phyloP scores from a whole-genome alignment of 2,329 filamentous ascomycete genomes.

The Pseudogymnoascus sp. region DNA sequence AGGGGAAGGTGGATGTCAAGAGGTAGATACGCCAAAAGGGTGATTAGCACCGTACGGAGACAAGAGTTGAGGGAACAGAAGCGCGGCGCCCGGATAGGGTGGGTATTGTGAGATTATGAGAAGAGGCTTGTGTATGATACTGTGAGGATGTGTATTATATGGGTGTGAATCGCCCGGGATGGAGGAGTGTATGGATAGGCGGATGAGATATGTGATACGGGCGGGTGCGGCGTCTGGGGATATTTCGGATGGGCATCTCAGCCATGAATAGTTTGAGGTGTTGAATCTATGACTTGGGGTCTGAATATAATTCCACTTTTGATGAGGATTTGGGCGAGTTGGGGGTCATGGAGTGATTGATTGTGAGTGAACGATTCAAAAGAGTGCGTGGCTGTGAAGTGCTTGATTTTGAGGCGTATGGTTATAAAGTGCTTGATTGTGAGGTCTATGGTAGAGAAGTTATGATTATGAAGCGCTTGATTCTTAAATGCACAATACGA shows the following conservation, averaged over 20 bases:
- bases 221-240: neutral
- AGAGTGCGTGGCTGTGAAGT: neutral
- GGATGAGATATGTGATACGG: neutral
- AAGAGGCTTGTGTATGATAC: neutral
- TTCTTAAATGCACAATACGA: too few species aligned
- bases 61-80: neutral
- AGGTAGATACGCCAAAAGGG: neutral
- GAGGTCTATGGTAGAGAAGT: neutral
- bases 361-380: neutral
- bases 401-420: neutral
- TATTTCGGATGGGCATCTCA: neutral
- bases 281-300: neutral
- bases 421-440: neutral
- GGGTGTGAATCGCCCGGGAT: neutral
- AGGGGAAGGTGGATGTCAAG: neutral
- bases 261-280: neutral
- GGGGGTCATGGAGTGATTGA: neutral
- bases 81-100: neutral
- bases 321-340: neutral
- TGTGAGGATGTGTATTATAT: neutral
- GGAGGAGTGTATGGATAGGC: neutral
- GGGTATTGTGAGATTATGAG: neutral
- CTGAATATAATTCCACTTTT: constrained; percentile 6
- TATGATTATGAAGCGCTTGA: neutral
- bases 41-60: neutral